Conservation (phyloP, 108 stramenopile genomes). For the Cyclotella sp. region DNA sequence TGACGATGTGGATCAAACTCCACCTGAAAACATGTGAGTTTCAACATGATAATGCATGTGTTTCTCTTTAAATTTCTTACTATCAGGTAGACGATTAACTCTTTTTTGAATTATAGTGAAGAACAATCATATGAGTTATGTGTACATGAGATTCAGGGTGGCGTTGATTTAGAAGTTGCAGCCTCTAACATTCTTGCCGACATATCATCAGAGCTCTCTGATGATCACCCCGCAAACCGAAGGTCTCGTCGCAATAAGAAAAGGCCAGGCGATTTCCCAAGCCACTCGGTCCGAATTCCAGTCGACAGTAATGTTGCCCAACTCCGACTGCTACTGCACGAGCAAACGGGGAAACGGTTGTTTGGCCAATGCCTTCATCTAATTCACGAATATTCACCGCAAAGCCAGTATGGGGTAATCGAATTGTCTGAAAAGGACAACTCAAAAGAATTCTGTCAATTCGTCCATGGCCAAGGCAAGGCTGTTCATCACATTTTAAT, state of each 20-base stretch:
- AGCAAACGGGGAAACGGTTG: conserved; percentile 32
- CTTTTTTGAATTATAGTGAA: background rate
- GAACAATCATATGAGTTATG: conserved; percentile 20
- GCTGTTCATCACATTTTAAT: conserved; percentile 1
- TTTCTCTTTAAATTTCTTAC: background rate
- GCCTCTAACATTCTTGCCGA: conserved; percentile 28
- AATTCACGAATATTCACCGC: background rate
- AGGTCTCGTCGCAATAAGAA: conserved; percentile 35
- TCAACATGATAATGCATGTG: background rate
- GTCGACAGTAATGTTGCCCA: conserved; percentile 49
- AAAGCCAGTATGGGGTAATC: background rate
- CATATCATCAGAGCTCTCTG: background rate
- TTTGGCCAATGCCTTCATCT: conserved; percentile 39
- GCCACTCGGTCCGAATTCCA: conserved; percentile 34
- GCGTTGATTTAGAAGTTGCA: conserved; percentile 43
- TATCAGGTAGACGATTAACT: background rate
- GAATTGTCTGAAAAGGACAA: conserved; percentile 30
- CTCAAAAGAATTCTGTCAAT: background rate
- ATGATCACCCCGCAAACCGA: conserved; percentile 8
- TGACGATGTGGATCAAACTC: background rate
- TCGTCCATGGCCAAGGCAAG: background rate
- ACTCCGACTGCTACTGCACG: conserved; percentile 42
- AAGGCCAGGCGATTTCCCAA: conserved; percentile 18
- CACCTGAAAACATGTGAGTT: conserved; percentile 2
- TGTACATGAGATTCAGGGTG: conserved; percentile 50